Conservation (phyloP, 164 flowering plant genomes). For the Vitis labrusca region DNA sequence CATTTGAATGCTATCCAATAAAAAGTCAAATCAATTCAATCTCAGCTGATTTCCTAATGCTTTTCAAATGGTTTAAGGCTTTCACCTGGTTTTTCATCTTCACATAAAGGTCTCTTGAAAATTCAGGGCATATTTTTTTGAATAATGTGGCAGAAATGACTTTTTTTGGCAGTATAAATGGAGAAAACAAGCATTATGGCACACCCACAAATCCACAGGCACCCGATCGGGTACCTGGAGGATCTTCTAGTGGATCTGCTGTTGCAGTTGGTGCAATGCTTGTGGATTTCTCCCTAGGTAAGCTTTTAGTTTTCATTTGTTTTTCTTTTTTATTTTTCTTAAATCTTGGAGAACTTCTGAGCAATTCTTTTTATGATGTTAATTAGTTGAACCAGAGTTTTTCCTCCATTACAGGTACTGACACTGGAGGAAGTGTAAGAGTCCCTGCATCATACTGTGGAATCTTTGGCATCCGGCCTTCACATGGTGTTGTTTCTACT, state of each 20-base stretch:
- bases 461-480: conserved; percentile 86
- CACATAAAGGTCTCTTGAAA: neutral
- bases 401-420: conserved; percentile 61
- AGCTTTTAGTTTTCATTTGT: conserved; percentile 2
- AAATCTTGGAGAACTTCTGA: neutral
- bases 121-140: neutral
- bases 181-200: conserved; percentile 87
- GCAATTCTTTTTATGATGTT: neutral
- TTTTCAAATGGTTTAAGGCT: no score
- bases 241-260: conserved; percentile 97
- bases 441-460: conserved; percentile 92
- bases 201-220: conserved; percentile 86
- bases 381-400: neutral
- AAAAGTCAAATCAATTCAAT: neutral
- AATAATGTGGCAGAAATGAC: neutral
- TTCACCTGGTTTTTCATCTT: neutral
- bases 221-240: conserved; percentile 85
- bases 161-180: conserved; percentile 64
- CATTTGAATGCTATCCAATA: no score
- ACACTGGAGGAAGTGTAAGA: conserved; percentile 92
- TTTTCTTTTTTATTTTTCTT: neutral
- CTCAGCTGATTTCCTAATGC: neutral
- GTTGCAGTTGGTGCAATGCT: conserved; percentile 84
- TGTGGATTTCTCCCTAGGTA: conserved; percentile 87
- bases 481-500: conserved; percentile 71